Conservation (phyloP, 768 basidiomycete genomes). For the Russula lepida region DNA sequence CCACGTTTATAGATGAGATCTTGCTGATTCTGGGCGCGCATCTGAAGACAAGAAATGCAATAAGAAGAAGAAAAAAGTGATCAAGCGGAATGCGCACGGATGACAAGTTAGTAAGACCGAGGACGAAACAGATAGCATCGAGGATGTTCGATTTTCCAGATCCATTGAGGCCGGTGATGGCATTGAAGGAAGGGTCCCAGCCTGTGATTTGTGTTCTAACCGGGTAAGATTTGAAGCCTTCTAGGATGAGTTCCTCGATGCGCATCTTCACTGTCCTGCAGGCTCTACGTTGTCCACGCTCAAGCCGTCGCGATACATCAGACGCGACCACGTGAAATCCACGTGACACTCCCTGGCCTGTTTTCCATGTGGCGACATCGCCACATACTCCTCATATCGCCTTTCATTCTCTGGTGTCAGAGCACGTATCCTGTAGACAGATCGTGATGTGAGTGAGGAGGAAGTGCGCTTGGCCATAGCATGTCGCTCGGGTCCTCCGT, state of each 20-base stretch:
- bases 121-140: constrained; percentile 97
- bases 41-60: constrained; percentile 35
- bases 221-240: constrained; percentile 97
- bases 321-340: constrained; percentile 13
- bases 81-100: constrained; percentile 40
- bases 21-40: constrained; percentile 91
- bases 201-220: constrained; percentile 92
- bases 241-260: constrained; percentile 21
- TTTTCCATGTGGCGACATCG: too few species aligned
- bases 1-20: constrained; percentile 99
- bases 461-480: too few species aligned
- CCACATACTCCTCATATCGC: too few species aligned
- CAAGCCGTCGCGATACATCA: background rate
- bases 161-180: constrained; percentile 92
- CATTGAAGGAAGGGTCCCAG: constrained; percentile 98
- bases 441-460: too few species aligned
- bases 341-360: background rate
- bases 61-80: background rate
- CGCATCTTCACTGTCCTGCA: constrained; percentile 4
- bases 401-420: too few species aligned
- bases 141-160: constrained; percentile 99
- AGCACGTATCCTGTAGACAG: too few species aligned
- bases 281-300: background rate
- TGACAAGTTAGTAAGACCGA: constrained; percentile 97
- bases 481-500: too few species aligned